Base-by-base conservation (phyloP, 768 basidiomycete genomes). In the Chalciporus chontae region DNA sequence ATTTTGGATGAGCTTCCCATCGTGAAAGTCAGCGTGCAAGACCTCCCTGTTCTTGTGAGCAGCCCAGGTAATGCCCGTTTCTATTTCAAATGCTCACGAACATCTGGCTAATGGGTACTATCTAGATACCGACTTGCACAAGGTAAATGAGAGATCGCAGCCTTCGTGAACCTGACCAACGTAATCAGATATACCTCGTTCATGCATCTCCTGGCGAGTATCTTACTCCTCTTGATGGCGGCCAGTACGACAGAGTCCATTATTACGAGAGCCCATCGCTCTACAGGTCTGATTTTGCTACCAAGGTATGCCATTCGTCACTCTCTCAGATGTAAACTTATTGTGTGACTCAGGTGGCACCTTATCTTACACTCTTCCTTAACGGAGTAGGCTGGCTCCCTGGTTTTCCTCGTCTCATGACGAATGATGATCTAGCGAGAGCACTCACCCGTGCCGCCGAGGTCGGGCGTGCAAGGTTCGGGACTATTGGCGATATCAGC, bases 361-460 rank as follows among this genome's bases (percentile, higher is more conserved):
- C 90, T 0, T 91, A 90, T 65, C 73, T 92, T 4, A 90, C 89
- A 0, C 77, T 94, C 7, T 77, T 95, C 52, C 72, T 95, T 44
- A 92, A 96, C 59, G 94, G 91, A 13, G 79, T 85, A 0, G 92
- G 91, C 26, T 95, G 94, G 93, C 72, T 82, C 5, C 77, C 80
- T 0, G 77, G 74, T 0, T 94, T 80, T 69, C 94, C 94, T 18
- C 79, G 89, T 5, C 69, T 94, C 3, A 85, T 95, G 79, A 79
- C 80, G 1, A 88, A 77, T 17, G 72, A 73, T 0, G 82, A 88
- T 54, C 72, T 94, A 8, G 63, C 69, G 0, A 63, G 66, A 2
- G 77, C 83, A 0, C 73, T 85, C 7, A 53, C 69, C 29, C 71
- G 67, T 3, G 85, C 81, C 0, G 71, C 73, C 34, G 63, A 71